Evolutionary conservation across 2,329 filamentous ascomycete species (phyloP).

Genomic region (Clarireedia sp.): DNA sequence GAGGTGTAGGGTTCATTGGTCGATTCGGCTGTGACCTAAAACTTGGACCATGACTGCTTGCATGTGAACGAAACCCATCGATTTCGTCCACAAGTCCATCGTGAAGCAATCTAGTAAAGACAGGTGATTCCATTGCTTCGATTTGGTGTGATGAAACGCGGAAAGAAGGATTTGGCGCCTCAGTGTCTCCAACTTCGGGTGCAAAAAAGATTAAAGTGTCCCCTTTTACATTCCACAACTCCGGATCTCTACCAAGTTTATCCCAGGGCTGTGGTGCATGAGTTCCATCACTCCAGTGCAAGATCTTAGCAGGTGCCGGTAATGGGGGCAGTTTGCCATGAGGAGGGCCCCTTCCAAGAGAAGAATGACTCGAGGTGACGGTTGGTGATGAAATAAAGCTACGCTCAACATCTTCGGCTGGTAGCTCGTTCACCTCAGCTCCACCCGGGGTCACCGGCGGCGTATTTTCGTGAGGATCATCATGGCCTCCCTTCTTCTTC

Average conservation of each 20-base stretch:
- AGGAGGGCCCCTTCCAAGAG: background rate
- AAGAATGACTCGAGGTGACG: background rate
- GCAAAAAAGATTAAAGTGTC: conserved; percentile 51
- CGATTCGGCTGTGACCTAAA: background rate
- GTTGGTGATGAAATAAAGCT: background rate
- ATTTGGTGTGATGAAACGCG: conserved; percentile 51
- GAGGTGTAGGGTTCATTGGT: background rate
- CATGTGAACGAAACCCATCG: conserved; percentile 22
- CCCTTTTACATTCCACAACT: conserved; percentile 48
- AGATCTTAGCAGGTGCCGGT: background rate
- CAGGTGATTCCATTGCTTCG: conserved; percentile 47
- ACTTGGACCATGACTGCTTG: too few relatives aligned
- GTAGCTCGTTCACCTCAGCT: background rate
- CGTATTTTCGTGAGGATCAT: background rate
- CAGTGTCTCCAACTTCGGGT: conserved; percentile 32
- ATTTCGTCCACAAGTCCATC: conserved; percentile 48
- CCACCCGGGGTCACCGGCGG: background rate
- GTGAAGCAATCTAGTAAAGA: conserved; percentile 45
- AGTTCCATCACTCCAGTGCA: background rate
- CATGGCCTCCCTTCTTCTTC: conserved; percentile 6
- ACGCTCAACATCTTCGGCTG: background rate
- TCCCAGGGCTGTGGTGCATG: background rate
- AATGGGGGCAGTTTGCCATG: background rate
- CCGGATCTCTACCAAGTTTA: conserved; percentile 2
- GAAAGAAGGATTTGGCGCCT: conserved; percentile 44